Base-by-base conservation (phyloP, 192 early-diverging fungal genomes). In the Dimargaris cristalligena region DNA sequence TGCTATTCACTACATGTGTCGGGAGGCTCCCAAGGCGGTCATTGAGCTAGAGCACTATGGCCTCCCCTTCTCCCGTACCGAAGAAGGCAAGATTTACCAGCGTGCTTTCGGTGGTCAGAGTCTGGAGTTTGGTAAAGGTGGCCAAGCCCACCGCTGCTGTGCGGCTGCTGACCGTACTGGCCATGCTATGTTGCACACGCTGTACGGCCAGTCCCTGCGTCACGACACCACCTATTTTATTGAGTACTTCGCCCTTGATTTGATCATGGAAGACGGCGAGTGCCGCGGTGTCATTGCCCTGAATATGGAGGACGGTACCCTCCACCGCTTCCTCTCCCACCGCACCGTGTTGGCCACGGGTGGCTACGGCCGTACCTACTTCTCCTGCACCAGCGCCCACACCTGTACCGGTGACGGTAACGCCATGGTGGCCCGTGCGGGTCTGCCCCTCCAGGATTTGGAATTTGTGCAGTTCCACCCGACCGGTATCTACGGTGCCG, bases 391-490 rank as follows among this genome's bases (percentile, higher is more conserved):
- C 4, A 90, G 89, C 61, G 95, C 92, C 44, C 95, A 98, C 74
- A 96, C 92, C 30, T 96, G 92, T 79, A 96, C 95, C 44, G 95
- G 95, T 70, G 95, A 98, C 67, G 95, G 95, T 63, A 96, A 94
- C 74, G 95, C 95, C 49, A 98, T 98, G 95, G 92, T 93, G 44
- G 83, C 91, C 55, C 88, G 95, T 64, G 91, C 92, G 16, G 91
- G 91, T 44, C 77, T 98, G 45, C 95, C 95, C 22, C 82, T 93
- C 59, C 95, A 98, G 78, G 95, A 98, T 73, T 74, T 98, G 57
- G 95, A 98, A 75, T 96, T 96, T 69, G 91, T 98, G 31, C 95
- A 98, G 75, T 98, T 98, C 83, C 95, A 98, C 71, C 95, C 95
- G 52, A 95, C 92, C 44, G 95, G 95, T 69, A 94, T 98, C 71